Percentiles rank a stretch among this genome's conserved stretches.
These are phyloP conservation scores for Auricularia cornea DNA, from an alignment of 768 basidiomycete species.

Conservation along the genomic window DNA sequence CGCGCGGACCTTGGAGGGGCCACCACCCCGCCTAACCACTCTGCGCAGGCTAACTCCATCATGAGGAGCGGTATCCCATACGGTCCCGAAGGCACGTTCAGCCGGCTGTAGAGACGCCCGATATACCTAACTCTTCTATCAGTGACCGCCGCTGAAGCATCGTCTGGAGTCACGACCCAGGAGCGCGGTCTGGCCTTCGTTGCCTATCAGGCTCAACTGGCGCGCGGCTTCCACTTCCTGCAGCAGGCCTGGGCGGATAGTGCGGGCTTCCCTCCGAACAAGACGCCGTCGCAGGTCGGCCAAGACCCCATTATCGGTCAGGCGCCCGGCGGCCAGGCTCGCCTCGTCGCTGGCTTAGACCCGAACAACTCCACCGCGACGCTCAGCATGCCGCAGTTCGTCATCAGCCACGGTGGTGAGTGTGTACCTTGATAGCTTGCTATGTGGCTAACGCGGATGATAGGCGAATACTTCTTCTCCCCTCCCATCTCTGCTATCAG, in stretches of 20 bases:
- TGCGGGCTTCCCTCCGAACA: neutral
- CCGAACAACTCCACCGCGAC: neutral
- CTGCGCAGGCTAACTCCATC: neutral
- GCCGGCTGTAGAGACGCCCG: neutral
- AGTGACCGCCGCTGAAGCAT: neutral
- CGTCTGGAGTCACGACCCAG: neutral
- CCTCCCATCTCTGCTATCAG: no score
- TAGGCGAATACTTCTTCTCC: no score
- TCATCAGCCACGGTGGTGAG: constrained; percentile 1
- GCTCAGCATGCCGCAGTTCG: neutral
- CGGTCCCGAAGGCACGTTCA: neutral
- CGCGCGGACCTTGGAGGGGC: neutral
- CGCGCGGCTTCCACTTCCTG: constrained; percentile 2
- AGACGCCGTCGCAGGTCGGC: neutral
- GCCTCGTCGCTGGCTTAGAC: neutral
- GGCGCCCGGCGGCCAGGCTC: neutral
- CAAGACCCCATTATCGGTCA: neutral
- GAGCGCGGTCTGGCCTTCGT: constrained; percentile 5
- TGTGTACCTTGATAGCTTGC: neutral
- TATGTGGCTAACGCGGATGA: neutral
- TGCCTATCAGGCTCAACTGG: neutral
- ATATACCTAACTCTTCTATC: neutral
- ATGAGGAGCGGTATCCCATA: constrained; percentile 2
- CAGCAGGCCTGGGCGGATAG: neutral
- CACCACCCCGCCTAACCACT: no score